A percentile compares a stretch with the other conserved stretches of the same genome.
Conservation (phyloP, 768 basidiomycete species). For the Auricularia sp. region DNA sequence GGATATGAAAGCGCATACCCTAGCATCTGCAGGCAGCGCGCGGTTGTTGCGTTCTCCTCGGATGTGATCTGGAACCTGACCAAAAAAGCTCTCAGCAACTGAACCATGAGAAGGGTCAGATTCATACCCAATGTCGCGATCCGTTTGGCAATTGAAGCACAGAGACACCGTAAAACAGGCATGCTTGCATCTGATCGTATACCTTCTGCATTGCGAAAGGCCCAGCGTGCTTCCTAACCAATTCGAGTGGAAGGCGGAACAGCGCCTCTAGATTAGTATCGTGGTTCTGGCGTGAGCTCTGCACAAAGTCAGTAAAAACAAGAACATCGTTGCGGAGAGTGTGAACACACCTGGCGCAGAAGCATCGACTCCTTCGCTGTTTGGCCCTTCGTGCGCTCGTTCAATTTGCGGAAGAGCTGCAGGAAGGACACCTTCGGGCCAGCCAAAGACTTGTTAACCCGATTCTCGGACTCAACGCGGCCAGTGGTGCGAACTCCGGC, state of each 20-base stretch:
- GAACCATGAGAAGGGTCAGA: neutral
- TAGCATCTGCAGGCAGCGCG: no score
- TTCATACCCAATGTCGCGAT: slow-evolving; percentile 18
- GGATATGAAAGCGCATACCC: no score
- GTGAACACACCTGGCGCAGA: neutral
- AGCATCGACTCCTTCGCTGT: slow-evolving; percentile 11
- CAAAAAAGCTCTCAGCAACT: neutral
- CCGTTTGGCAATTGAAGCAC: slow-evolving; percentile 19
- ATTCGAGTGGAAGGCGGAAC: slow-evolving; percentile 16
- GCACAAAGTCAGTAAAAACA: neutral
- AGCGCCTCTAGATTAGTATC: slow-evolving; percentile 17
- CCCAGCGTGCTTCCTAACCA: slow-evolving; percentile 18
- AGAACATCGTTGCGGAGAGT: neutral
- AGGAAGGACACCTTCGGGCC: slow-evolving; percentile 17
- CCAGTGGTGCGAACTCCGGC: slow-evolving; percentile 26
- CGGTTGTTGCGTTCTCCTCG: neutral
- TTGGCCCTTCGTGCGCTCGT: slow-evolving; percentile 16
- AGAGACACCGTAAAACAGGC: slow-evolving; percentile 19
- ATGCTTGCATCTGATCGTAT: slow-evolving; percentile 22
- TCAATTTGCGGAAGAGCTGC: slow-evolving; percentile 18
- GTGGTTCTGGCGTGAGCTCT: slow-evolving; percentile 21
- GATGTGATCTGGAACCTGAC: neutral
- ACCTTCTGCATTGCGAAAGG: slow-evolving; percentile 21
- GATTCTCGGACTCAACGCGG: slow-evolving; percentile 21
- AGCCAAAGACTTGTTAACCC: slow-evolving; percentile 18